Base-by-base conservation (phyloP, 768 basidiomycete genomes). In the Phaeotremella skinneri region DNA sequence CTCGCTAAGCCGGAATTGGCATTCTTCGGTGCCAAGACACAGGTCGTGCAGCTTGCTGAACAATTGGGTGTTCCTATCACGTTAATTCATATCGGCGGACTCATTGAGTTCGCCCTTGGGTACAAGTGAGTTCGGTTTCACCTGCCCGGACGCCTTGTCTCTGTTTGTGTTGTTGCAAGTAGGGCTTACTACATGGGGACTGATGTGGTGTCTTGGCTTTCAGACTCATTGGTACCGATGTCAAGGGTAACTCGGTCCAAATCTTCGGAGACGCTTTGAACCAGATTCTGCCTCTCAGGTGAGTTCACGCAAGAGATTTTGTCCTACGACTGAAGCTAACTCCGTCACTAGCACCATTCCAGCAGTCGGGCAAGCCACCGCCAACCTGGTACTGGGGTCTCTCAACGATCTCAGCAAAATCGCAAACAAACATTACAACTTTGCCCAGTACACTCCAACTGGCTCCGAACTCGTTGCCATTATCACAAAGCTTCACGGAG, bases 71-170 rank as follows among this genome's bases (percentile, higher is more conserved):
- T 63, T 20, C 52, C 62, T 25, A 9, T 55, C 20, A 59, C 62
- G 3, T 16, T 41, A 23, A 41, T 63, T 29, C 23, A 50, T 31
- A 27, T 41, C 1, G 57, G 57, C 7, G 27, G 58, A 27, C 56
- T 63, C 31, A 49, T 43, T 23, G 21, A 26, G 16, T 55, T 63
- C 37, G 53, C 49, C 27, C 49, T 59, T 9, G 32, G 16, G 11
- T 55, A 42, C 50, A 49, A 54, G 62, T 63, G 42, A 56, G 62
- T 63, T 23, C 4, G n/a, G n/a, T n/a, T n/a, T n/a, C 34, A 7
- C 34, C 17, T 37, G 21, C 43, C n/a, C n/a, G n/a, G 21, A 45
- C 43, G 9, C 11, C 13, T 14, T 45, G 13, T 45, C 6, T 45
- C 6, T 9, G 13, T 14, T 45, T 20, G 43, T 13, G 43, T 20